phyloP scores from a whole-genome alignment of 768 basidiomycete species.

The Hortiboletus flavorubellus region DNA sequence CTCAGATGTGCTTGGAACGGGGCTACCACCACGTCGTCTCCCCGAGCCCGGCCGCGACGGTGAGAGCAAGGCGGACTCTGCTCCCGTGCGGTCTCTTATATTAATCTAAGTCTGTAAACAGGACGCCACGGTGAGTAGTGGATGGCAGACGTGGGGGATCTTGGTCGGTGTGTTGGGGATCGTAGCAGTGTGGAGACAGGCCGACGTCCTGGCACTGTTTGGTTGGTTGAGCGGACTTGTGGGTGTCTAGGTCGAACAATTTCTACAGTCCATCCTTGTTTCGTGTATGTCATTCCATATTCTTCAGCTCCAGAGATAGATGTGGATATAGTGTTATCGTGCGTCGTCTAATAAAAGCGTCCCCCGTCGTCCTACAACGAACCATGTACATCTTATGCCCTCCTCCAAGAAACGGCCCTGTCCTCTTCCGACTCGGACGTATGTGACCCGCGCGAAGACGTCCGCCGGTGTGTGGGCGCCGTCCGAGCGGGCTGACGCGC shows the following conservation, averaged over 20 bases:
- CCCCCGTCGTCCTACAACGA: not conserved
- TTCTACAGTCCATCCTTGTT: not conserved
- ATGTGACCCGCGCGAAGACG: constrained; percentile 4
- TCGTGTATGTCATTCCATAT: too few species aligned
- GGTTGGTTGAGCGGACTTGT: constrained; percentile 4
- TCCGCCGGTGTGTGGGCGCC: not conserved
- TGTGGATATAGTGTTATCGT: not conserved
- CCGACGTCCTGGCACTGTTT: not conserved
- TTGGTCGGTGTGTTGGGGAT: constrained; percentile 8
- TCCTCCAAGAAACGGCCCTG: constrained; percentile 15
- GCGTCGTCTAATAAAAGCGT: not conserved
- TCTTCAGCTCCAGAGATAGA: not conserved
- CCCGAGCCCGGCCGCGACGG: constrained; percentile 9
- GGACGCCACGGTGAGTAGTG: not conserved
- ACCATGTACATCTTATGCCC: not conserved
- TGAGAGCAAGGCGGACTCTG: constrained; percentile 9
- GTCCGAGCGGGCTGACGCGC: not conserved
- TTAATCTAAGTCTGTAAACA: constrained; percentile 15
- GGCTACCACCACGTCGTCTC: constrained; percentile 22
- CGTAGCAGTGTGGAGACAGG: constrained; percentile 1
- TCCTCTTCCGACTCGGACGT: constrained; percentile 20
- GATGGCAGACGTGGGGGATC: not conserved
- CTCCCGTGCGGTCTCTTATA: constrained; percentile 1
- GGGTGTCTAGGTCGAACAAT: constrained; percentile 12
- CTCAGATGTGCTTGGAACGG: constrained; percentile 6